Conservation (phyloP, 2,329 filamentous ascomycete genomes). For the Endothia cerciana region DNA sequence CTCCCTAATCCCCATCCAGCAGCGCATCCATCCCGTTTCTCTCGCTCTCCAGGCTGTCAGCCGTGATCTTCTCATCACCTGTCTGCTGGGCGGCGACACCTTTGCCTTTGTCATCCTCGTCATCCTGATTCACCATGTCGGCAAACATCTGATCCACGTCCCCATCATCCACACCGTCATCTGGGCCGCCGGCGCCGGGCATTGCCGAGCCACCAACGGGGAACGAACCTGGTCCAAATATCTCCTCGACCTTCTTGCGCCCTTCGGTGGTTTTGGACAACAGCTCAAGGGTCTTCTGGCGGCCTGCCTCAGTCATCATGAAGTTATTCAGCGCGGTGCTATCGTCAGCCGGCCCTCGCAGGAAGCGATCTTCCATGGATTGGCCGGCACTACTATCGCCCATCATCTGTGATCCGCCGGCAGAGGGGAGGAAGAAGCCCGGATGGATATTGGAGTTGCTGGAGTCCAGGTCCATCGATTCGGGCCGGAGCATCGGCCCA, state of each 20-base stretch:
- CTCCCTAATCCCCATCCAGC: slow-evolving; percentile 45
- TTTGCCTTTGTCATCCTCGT: slow-evolving; percentile 50
- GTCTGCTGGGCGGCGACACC: slow-evolving; percentile 8
- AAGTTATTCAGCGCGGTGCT: slow-evolving; percentile 50
- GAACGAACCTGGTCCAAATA: slow-evolving; percentile 57
- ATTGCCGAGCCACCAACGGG: slow-evolving; percentile 23
- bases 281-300: slow-evolving; percentile 57
- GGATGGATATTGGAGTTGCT: slow-evolving; percentile 43
- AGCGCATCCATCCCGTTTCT: slow-evolving; percentile 52
- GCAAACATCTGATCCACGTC: slow-evolving; percentile 60
- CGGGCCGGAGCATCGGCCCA: slow-evolving; percentile 36
- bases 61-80: slow-evolving; percentile 38
- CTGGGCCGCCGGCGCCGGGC: slow-evolving; percentile 27
- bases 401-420: slow-evolving; percentile 47
- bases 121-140: slow-evolving; percentile 52
- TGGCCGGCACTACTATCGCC: slow-evolving; percentile 45
- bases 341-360: slow-evolving; percentile 45
- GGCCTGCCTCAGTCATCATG: slow-evolving; percentile 46
- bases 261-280: slow-evolving; percentile 54
- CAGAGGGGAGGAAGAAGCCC: slow-evolving; percentile 45
- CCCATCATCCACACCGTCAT: slow-evolving; percentile 46
- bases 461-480: slow-evolving; percentile 46
- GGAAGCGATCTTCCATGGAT: slow-evolving; percentile 55
- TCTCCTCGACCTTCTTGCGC: slow-evolving; percentile 53
- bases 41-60: slow-evolving; percentile 50